These are phyloP conservation scores for Coniochaeta pulveracea DNA, from an alignment of 2,329 filamentous ascomycete genomes.

Conservation along the genomic window DNA sequence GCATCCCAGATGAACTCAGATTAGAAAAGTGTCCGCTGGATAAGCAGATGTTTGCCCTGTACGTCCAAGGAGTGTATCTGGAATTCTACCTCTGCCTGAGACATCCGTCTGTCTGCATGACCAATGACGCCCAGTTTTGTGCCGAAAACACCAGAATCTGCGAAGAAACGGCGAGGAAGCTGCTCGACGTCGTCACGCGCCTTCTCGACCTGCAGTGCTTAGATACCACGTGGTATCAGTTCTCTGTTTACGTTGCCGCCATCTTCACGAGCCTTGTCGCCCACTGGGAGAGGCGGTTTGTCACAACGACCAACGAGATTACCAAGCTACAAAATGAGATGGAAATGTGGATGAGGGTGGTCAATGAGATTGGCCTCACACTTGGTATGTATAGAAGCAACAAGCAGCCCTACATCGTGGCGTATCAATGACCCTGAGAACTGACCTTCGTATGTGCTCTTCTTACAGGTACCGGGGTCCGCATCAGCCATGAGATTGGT, in stretches of 20 bases:
- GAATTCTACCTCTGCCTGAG: conserved; percentile 50
- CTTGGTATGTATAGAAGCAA: conserved; percentile 53
- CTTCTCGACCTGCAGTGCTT: conserved; percentile 55
- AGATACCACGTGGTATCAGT: conserved; percentile 70
- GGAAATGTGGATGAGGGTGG: conserved; percentile 55
- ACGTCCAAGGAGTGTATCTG: conserved; percentile 39
- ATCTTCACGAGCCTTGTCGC: conserved; percentile 63
- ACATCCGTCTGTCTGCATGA: conserved; percentile 49
- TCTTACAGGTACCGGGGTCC: conserved; percentile 28
- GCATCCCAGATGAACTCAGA: conserved; percentile 49
- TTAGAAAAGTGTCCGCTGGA: conserved; percentile 29
- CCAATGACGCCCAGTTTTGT: conserved; percentile 40
- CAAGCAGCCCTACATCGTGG: not conserved
- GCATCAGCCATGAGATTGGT: conserved; percentile 31
- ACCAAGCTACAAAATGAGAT: conserved; percentile 53
- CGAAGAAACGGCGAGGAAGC: conserved; percentile 51
- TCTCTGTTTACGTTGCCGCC: conserved; percentile 60
- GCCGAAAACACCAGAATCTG: conserved; percentile 55
- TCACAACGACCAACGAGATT: conserved; percentile 47
- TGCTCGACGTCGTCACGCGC: conserved; percentile 48
- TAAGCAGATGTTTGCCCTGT: conserved; percentile 39
- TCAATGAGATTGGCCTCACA: conserved; percentile 55
- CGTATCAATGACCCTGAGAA: not conserved
- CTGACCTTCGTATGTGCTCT: too few species aligned
- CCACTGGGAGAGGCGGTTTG: conserved; percentile 54